Percentiles rank a stretch among this genome's conserved stretches.
phyloP scores from a whole-genome alignment of 257 asterid species.

The Solanum paucissectum region DNA sequence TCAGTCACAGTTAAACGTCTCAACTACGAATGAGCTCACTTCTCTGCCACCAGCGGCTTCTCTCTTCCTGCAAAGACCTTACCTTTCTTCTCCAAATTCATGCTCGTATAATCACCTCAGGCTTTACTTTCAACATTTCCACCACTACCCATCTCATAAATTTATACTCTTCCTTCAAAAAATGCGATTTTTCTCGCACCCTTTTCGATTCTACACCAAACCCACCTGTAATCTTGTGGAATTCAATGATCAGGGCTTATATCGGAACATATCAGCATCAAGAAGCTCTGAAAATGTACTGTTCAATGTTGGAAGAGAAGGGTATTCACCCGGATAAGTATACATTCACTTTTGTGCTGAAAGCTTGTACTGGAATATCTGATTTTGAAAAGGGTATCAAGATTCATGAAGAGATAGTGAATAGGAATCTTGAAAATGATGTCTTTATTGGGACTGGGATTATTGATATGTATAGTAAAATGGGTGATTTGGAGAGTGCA shows the following conservation, averaged over 20 bases:
- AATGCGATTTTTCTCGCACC: constrained; percentile 15
- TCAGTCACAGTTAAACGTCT: background rate
- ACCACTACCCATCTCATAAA: constrained; percentile 19
- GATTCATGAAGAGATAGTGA: constrained; percentile 13
- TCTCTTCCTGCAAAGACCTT: constrained; percentile 17
- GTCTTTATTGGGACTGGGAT: constrained; percentile 33
- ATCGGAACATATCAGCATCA: background rate
- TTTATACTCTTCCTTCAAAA: constrained; percentile 24
- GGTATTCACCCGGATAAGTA: constrained; percentile 17
- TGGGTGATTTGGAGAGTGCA: constrained; percentile 19
- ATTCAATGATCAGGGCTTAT: constrained; percentile 29
- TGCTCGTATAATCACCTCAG: constrained; percentile 18
- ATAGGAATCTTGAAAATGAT: constrained; percentile 13
- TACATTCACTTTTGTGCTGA: constrained; percentile 30
- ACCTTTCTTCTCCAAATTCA: constrained; percentile 17
- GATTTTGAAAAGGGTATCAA: constrained; percentile 13
- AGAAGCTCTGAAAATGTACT: constrained; percentile 19
- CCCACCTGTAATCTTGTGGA: constrained; percentile 17
- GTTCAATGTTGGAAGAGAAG: constrained; percentile 2
- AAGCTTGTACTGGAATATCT: constrained; percentile 22
- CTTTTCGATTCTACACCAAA: constrained; percentile 10
- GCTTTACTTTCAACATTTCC: constrained; percentile 3
- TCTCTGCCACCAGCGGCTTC: background rate
- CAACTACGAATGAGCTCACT: background rate
- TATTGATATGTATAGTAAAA: constrained; percentile 22